Conservation (phyloP, 2,329 filamentous ascomycete species). For the Neocatenulostroma microsporum region DNA sequence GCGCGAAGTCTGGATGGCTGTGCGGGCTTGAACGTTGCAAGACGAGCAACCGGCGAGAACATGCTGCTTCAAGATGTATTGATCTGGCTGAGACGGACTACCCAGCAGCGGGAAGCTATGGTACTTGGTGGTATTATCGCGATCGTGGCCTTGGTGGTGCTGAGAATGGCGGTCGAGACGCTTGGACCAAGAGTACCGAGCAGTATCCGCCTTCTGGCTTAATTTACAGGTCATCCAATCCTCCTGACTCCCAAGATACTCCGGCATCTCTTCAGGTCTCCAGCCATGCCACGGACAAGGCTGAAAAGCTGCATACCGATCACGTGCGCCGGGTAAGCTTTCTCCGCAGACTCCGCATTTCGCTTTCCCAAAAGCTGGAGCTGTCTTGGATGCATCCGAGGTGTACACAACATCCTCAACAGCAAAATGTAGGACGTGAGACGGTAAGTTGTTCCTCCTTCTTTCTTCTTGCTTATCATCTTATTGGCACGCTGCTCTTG, state of each 20-base stretch:
- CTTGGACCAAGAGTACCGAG: background rate
- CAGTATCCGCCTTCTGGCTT: too few species aligned
- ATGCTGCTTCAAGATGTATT: slow-evolving; percentile 37
- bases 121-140: slow-evolving; percentile 16
- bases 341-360: slow-evolving; percentile 1
- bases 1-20: too few species aligned
- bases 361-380: background rate
- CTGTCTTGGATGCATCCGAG: background rate
- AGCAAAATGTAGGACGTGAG: too few species aligned
- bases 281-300: too few species aligned
- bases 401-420: background rate
- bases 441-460: background rate
- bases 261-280: too few species aligned
- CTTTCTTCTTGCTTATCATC: background rate
- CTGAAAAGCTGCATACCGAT: too few species aligned
- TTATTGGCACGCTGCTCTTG: background rate
- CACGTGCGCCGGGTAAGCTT: too few species aligned
- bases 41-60: slow-evolving; percentile 43
- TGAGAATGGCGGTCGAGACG: background rate
- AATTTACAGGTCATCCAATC: too few species aligned
- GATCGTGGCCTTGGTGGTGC: slow-evolving; percentile 7
- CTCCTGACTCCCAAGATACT: too few species aligned
- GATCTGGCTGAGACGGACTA: slow-evolving; percentile 10
- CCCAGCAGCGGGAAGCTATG: slow-evolving; percentile 20
- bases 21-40: slow-evolving; percentile 49